A percentile compares a stretch with the other conserved stretches of the same genome.
Evolutionary conservation across 1,284 basidiomycete species (phyloP).

Genomic region (Heliocybe sulcata): DNA sequence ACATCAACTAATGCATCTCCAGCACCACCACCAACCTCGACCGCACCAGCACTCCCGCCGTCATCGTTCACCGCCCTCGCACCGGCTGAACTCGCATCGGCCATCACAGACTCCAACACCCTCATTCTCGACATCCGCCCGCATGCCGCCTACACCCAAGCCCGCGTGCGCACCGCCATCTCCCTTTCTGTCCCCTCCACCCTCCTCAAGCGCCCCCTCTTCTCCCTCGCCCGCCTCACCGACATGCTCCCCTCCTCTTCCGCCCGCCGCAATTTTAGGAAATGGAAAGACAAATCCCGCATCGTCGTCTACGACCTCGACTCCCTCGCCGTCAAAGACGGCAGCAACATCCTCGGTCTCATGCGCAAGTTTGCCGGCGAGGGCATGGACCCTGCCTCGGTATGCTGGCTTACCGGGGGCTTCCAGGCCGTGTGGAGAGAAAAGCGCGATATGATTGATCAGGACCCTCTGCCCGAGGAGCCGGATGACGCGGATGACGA

Average conservation of each 20-base stretch:
- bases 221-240: conserved; percentile 66
- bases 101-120: conserved; percentile 24
- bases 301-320: conserved; percentile 86
- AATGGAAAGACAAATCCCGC: conserved; percentile 45
- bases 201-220: conserved; percentile 83
- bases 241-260: conserved; percentile 65
- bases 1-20: conserved; percentile 1
- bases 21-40: conserved; percentile 2
- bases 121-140: conserved; percentile 86
- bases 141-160: conserved; percentile 62
- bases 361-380: conserved; percentile 78
- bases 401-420: conserved; percentile 78
- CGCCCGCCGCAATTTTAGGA: conserved; percentile 52
- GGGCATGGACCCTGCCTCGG: conserved; percentile 48
- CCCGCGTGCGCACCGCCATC: conserved; percentile 68
- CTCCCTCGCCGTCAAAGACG: conserved; percentile 47
- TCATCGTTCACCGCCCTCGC: conserved; percentile 22
- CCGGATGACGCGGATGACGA: conserved; percentile 31
- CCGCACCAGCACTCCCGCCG: conserved; percentile 1
- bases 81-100: conserved; percentile 22
- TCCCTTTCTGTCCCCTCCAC: conserved; percentile 93
- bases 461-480: conserved; percentile 39
- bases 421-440: conserved; percentile 66
- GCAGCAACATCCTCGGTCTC: conserved; percentile 72
- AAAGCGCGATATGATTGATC: conserved; percentile 43